Percentiles rank a stretch among this genome's conserved stretches.
Conservation (phyloP, 2,329 filamentous ascomycete genomes). For the Diplodia mutila region DNA sequence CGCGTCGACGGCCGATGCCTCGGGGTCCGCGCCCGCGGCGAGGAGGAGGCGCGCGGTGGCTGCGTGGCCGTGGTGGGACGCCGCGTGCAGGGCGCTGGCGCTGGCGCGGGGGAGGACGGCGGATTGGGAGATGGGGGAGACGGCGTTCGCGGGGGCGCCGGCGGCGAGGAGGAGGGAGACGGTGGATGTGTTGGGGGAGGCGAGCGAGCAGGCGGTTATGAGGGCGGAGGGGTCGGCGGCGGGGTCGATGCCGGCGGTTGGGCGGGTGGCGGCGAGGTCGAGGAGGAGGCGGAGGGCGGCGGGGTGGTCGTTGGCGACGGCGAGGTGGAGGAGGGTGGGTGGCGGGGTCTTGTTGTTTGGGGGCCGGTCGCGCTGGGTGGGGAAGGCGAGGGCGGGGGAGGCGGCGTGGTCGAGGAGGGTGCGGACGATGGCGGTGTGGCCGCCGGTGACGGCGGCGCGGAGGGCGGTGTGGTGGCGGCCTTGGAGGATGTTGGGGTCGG, state of each 20-base stretch:
- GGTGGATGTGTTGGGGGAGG: no score
- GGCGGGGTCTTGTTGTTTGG: no score
- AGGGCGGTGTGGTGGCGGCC: slow-evolving; percentile 29
- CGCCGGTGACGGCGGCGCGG: slow-evolving; percentile 32
- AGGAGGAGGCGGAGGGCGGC: neutral
- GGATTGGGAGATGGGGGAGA: no score
- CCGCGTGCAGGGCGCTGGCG: neutral
- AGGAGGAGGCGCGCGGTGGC: neutral
- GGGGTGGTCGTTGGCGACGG: neutral
- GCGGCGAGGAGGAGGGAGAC: no score
- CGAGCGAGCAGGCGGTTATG: no score
- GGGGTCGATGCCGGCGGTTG: no score
- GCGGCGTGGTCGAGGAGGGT: slow-evolving; percentile 29
- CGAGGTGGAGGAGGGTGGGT: no score
- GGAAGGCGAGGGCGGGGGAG: neutral
- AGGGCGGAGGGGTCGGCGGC: no score
- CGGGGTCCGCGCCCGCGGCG: neutral
- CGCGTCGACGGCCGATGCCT: neutral
- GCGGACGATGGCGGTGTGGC: neutral
- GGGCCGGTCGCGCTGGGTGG: neutral
- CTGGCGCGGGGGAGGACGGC: no score
- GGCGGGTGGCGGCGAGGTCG: neutral
- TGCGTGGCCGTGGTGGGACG: neutral
- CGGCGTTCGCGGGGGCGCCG: no score
- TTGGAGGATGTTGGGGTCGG: slow-evolving; percentile 29